Percentiles rank a stretch among this genome's conserved stretches.
Conservation (phyloP, 1,139 yeast genomes). For the Yamadazyma songkhlaensis region DNA sequence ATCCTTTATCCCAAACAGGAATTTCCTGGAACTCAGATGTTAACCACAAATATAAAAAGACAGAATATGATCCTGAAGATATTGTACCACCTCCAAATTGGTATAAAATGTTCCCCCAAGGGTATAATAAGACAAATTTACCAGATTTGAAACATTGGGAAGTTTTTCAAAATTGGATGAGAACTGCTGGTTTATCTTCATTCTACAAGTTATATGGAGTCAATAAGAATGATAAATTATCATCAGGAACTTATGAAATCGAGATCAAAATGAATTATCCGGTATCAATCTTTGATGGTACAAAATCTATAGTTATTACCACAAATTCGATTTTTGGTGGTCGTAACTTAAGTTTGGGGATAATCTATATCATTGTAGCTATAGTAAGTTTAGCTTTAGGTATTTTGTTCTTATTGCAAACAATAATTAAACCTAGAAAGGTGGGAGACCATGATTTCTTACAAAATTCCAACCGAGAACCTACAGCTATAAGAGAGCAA, state of each 20-base stretch:
- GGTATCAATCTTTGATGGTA: constrained; percentile 64
- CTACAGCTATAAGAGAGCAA: constrained; percentile 25
- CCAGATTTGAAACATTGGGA: constrained; percentile 58
- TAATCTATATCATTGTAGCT: constrained; percentile 66
- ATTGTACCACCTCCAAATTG: constrained; percentile 97
- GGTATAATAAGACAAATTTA: constrained; percentile 78
- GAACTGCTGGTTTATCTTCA: constrained; percentile 73
- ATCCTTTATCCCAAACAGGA: constrained; percentile 60
- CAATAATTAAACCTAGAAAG: constrained; percentile 45
- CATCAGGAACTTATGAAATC: constrained; percentile 59
- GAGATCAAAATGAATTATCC: constrained; percentile 68
- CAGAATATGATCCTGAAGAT: constrained; percentile 64
- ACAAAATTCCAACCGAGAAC: constrained; percentile 20
- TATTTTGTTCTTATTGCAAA: constrained; percentile 44
- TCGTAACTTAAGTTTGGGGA: constrained; percentile 62
- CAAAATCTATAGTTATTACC: constrained; percentile 63
- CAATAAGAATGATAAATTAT: constrained; percentile 47
- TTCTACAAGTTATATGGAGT: constrained; percentile 66
- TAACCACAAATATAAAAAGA: constrained; percentile 69
- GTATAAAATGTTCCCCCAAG: constrained; percentile 80
- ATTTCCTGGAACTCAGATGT: constrained; percentile 88
- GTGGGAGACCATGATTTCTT: constrained; percentile 46
- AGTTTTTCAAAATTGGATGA: constrained; percentile 73
- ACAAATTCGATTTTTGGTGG: constrained; percentile 73
- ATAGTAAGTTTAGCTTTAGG: constrained; percentile 48